Evolutionary conservation across 2,329 filamentous ascomycete genomes (phyloP).

Genomic region (Pseudofabraea citricarpa): DNA sequence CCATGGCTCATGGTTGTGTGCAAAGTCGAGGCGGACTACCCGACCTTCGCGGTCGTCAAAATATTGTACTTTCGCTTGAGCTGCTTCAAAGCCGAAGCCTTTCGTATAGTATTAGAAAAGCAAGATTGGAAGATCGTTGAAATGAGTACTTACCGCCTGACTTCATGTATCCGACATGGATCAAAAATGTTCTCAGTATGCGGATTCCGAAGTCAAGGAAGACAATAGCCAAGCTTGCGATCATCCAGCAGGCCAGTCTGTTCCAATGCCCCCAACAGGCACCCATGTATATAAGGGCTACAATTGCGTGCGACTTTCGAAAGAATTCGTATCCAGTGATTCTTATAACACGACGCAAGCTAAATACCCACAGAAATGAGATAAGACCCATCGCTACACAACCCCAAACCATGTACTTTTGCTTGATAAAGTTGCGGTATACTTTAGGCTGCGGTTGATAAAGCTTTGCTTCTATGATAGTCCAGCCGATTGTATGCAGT

Average conservation of each 20-base stretch:
- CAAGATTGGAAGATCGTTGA: not conserved
- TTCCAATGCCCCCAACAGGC: constrained; percentile 74
- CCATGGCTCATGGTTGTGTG: constrained; percentile 60
- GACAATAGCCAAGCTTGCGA: constrained; percentile 61
- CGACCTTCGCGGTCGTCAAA: constrained; percentile 55
- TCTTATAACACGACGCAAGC: constrained; percentile 53
- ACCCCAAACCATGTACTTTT: constrained; percentile 71
- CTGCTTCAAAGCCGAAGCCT: constrained; percentile 49
- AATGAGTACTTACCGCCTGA: constrained; percentile 22
- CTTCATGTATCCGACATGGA: constrained; percentile 53
- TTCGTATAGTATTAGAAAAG: constrained; percentile 6
- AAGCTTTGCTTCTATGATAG: constrained; percentile 57
- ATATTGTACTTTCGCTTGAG: constrained; percentile 42
- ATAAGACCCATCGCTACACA: constrained; percentile 63
- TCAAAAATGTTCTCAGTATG: constrained; percentile 49
- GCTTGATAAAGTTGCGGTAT: constrained; percentile 50
- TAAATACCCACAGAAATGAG: constrained; percentile 55
- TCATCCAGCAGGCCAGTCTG: constrained; percentile 62
- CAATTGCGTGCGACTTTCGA: constrained; percentile 66
- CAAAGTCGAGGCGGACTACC: constrained; percentile 62
- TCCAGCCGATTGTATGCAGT: constrained; percentile 70
- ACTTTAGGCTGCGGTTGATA: constrained; percentile 68
- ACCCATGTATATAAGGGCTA: constrained; percentile 70
- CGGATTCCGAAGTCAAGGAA: constrained; percentile 58
- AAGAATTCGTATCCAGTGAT: constrained; percentile 74